Conservation (phyloP, 441 rosid genomes). For the Pelargonium fulgidum region DNA sequence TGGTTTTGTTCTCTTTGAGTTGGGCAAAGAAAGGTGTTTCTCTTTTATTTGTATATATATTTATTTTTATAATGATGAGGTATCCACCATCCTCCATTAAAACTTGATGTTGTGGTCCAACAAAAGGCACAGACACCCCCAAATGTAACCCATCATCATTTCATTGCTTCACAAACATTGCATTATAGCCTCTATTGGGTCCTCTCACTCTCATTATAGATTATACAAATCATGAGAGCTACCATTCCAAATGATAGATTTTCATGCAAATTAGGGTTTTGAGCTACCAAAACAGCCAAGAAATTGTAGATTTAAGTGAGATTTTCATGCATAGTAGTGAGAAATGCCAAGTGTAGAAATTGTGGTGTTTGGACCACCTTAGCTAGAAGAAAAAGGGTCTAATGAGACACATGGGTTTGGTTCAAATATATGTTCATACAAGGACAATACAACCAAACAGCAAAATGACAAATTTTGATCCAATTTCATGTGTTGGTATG, state of each 20-base stretch:
- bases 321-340: too few relatives aligned
- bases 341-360: background rate
- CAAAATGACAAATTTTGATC: constrained; percentile 1
- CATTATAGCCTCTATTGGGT: background rate
- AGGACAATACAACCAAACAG: background rate
- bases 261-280: background rate
- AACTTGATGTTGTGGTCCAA: constrained; percentile 8
- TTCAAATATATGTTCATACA: background rate
- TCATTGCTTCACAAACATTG: constrained; percentile 1
- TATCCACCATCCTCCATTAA: background rate
- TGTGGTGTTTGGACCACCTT: background rate
- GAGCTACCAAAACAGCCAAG: background rate
- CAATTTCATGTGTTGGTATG: background rate
- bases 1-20: constrained; percentile 7
- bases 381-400: background rate
- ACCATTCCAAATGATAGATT: background rate
- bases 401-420: constrained; percentile 6
- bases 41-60: background rate
- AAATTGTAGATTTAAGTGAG: too few relatives aligned
- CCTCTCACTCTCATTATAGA: constrained; percentile 1
- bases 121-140: background rate
- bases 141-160: background rate
- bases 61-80: constrained; percentile 3
- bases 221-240: background rate
- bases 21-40: constrained; percentile 5